Percentiles rank a stretch among this genome's conserved stretches.
Conservation (phyloP, 192 early-diverging fungal species). For the Anaeromyces robustus region DNA sequence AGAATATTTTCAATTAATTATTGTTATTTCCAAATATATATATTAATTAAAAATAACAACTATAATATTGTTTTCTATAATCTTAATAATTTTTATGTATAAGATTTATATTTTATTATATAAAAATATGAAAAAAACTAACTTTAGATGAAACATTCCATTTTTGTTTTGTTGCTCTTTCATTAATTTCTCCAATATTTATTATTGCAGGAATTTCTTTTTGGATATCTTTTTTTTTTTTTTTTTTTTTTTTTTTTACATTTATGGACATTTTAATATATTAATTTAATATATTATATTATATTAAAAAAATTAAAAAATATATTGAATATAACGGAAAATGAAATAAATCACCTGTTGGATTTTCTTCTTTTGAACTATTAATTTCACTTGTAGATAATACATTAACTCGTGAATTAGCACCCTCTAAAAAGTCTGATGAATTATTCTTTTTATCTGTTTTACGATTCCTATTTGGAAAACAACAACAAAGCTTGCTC, state of each 20-base stretch:
- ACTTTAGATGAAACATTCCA: neutral
- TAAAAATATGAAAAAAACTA: neutral
- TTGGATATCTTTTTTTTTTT: neutral
- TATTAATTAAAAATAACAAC: too few species aligned
- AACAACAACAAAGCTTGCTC: neutral
- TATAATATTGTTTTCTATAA: too few species aligned
- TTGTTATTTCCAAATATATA: too few species aligned
- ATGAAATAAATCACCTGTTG: neutral
- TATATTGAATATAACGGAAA: too few species aligned
- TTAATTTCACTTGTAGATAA: neutral
- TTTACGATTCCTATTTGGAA: neutral
- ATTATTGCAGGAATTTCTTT: neutral
- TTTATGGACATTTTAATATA: too few species aligned
- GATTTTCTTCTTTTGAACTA: neutral
- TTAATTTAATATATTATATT: too few species aligned
- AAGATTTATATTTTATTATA: too few species aligned
- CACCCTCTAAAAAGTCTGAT: neutral
- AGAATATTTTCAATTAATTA: too few species aligned
- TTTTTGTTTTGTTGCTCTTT: neutral
- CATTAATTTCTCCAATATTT: neutral
- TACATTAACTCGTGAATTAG: neutral
- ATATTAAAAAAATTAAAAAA: too few species aligned
- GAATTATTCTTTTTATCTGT: neutral
- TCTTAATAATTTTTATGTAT: too few species aligned
- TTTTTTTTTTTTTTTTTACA: neutral